phyloP scores from a whole-genome alignment of 441 rosid species.

The Eruca vesicaria region DNA sequence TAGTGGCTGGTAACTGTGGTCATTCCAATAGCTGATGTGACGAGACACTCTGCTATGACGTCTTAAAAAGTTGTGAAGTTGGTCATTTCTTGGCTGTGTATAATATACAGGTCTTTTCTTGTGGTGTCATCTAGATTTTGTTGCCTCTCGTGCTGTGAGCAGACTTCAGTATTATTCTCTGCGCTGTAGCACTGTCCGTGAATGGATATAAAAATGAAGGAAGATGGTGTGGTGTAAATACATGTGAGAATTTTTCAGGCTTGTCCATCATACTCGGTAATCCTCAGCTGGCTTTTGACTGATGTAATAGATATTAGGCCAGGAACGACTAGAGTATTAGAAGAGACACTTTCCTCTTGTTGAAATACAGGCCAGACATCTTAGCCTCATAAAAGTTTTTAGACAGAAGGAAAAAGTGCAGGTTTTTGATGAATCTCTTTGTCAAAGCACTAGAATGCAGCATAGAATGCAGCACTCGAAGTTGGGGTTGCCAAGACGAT shows the following conservation, averaged over 20 bases:
- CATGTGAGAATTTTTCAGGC: constrained; percentile 4
- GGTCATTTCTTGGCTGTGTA: constrained; percentile 8
- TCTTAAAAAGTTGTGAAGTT: neutral
- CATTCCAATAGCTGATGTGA: constrained; percentile 1
- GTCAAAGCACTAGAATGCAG: constrained; percentile 2
- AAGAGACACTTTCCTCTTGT: neutral
- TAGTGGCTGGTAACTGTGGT: constrained; percentile 7
- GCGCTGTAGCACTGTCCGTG: neutral
- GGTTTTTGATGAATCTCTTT: constrained; percentile 7
- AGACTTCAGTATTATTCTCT: neutral
- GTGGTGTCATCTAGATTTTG: neutral
- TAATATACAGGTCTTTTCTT: neutral
- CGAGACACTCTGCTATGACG: neutral
- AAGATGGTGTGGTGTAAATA: constrained; percentile 11
- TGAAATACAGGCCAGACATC: neutral
- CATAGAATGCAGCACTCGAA: neutral
- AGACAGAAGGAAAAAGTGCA: neutral
- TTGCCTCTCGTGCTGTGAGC: neutral
- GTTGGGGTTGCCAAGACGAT: constrained; percentile 10
- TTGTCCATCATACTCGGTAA: neutral
- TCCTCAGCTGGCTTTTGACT: constrained; percentile 12
- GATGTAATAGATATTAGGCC: neutral
- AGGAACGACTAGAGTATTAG: neutral
- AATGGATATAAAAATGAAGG: neutral
- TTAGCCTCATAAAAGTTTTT: neutral